Evolutionary conservation across 1,139 yeast genomes (phyloP).

Genomic region (Saccharomyces uvarum): DNA sequence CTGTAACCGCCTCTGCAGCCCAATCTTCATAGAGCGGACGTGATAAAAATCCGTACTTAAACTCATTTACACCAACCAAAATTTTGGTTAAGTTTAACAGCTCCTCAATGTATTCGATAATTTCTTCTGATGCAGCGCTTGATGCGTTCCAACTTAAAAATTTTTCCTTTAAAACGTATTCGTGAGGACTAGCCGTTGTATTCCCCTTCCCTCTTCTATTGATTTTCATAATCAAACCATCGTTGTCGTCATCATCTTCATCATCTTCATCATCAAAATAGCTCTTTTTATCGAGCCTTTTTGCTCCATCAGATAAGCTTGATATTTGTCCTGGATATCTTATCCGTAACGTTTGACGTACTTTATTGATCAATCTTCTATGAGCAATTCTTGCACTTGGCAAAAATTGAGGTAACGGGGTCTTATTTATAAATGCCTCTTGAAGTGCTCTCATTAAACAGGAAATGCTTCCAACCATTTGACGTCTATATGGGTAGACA

Average conservation of each 20-base stretch:
- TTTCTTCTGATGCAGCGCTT: conserved; percentile 42
- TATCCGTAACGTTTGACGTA: conserved; percentile 31
- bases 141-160: conserved; percentile 47
- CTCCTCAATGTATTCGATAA: conserved; percentile 44
- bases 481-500: conserved; percentile 41
- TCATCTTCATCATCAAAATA: conserved; percentile 11
- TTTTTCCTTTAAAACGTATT: conserved; percentile 33
- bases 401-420: conserved; percentile 43
- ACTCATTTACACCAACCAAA: conserved; percentile 42
- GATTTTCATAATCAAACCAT: conserved; percentile 4
- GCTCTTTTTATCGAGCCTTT: conserved; percentile 8
- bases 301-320: background rate
- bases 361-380: conserved; percentile 38
- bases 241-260: conserved; percentile 6
- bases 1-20: conserved; percentile 35
- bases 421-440: conserved; percentile 37
- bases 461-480: conserved; percentile 37
- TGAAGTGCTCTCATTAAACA: conserved; percentile 36
- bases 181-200: conserved; percentile 17
- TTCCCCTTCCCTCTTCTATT: background rate
- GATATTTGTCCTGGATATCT: conserved; percentile 13
- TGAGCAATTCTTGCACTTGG: conserved; percentile 46
- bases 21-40: conserved; percentile 40
- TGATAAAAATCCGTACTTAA: conserved; percentile 43
- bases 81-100: conserved; percentile 36